Percentiles rank a stretch among this genome's conserved stretches.
Conservation (phyloP, 1,139 yeast species). For the Saccharomyces hybrid region DNA sequence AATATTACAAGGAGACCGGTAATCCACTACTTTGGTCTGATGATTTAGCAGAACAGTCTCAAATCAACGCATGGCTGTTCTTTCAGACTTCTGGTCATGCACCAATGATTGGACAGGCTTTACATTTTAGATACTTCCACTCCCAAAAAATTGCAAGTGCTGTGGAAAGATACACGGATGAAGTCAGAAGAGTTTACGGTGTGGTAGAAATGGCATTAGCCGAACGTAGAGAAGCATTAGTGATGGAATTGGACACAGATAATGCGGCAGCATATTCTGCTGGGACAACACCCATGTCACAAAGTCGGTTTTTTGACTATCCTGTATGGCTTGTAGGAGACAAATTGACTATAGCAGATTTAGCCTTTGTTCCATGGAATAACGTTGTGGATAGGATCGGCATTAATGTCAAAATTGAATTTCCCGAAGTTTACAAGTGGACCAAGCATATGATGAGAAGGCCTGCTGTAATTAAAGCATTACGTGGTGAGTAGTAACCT, state of each 20-base stretch:
- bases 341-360: conserved; percentile 81
- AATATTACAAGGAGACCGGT: conserved; percentile 60
- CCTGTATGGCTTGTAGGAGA: conserved; percentile 96
- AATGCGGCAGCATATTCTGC: conserved; percentile 83
- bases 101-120: conserved; percentile 96
- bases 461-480: conserved; percentile 73
- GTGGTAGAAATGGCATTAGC: conserved; percentile 94
- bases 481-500: conserved; percentile 45
- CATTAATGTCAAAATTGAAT: conserved; percentile 75
- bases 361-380: conserved; percentile 94
- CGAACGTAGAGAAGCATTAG: conserved; percentile 81
- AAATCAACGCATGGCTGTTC: conserved; percentile 81
- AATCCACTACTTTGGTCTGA: conserved; percentile 76
- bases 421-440: conserved; percentile 96
- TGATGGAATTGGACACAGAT: conserved; percentile 84
- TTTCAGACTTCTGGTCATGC: conserved; percentile 96
- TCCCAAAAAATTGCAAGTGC: conserved; percentile 82
- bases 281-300: conserved; percentile 81
- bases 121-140: conserved; percentile 88
- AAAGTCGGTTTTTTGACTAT: conserved; percentile 79
- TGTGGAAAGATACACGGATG: conserved; percentile 84
- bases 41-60: conserved; percentile 74
- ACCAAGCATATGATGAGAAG: conserved; percentile 87
- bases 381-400: conserved; percentile 91
- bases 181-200: conserved; percentile 87